Evolutionary conservation across 1,139 yeast genomes (phyloP), one percentile per base, ranked within the genome.

Genomic region (Yamadazyma dushanensis): DNA sequence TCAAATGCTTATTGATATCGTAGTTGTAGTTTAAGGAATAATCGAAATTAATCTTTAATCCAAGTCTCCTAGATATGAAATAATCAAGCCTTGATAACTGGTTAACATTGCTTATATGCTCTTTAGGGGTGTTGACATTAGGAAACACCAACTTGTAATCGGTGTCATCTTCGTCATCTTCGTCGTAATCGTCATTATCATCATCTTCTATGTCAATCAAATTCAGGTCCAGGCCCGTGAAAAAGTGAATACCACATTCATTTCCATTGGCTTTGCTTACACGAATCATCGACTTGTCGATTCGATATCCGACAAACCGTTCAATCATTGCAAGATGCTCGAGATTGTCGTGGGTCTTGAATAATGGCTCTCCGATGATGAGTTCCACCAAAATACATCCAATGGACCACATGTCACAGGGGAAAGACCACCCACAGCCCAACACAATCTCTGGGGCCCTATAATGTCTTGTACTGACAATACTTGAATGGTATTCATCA

Each of bases 261-360:
- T 69, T 68, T 28, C 63, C 65, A 31, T 59, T 57, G 15, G 53
- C 50, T 38, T 69, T 68, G 44, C 67, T 65, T 18, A 45, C 34
- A 31, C 56, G 54, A 10, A 70, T 67, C 64, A 70, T 62, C 16
- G 53, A 47, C 42, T 61, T 63, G 42, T 69, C 73, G 23, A 71
- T 64, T 16, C 43, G 49, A 31, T 63, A 58, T 15, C 80, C 80
- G 28, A 81, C 66, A 13, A 90, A 77, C 46, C 79, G 80, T 59
- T 92, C 94, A 85, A 94, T 92, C 83, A 94, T 81, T 11, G 96
- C 96, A 56, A 94, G 70, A 62, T 94, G 98, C 59, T 92, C 97
- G 40, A 82, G 66, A 57, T 92, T 90, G 54, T 92, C 97, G 58
- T 92, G 97, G 1, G 97, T 94, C 47, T 87, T 90, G 60, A 92